Base-by-base conservation (phyloP, 2,329 filamentous ascomycete species). In the Fonsecaea multimorphosa region DNA sequence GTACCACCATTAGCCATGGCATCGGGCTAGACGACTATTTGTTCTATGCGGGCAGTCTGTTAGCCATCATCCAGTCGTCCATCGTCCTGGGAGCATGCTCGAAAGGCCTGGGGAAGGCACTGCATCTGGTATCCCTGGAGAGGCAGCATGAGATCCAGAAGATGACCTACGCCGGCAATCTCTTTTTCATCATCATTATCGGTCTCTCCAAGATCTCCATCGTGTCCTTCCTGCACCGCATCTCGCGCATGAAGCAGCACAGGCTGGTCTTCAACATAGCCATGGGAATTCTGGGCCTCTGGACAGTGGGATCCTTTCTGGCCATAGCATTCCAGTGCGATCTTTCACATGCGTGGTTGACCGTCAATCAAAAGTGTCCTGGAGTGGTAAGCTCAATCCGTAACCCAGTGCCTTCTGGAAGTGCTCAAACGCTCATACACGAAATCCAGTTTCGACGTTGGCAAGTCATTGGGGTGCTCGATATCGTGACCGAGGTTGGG, bases 1-100 rank as follows among this genome's bases (percentile, higher is more conserved):
- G 77, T n/a, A 64, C 74, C 0, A 71, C 73, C 22, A 65, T 76
- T n/a, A 74, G 71, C 52, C 73, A 73, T 34, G 74, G 73, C 9
- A 78, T 75, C 68, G 76, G 75, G 4, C 67, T 71, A 2, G 76
- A 77, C 62, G 79, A 79, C 65, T 72, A 71, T 65, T 68, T 76
- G 38, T 66, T 78, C 8, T 55, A 74, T 11, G 74, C 71, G 7
- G 74, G 76, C 53, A 76, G 75, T n/a, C 38, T 66, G 19, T 49
- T 76, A 6, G 74, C 75, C 29, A 58, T 74, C n/a, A 66, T 76
- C 14, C 76, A 78, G 62, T 74, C 74, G 7, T 69, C 69, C 3
- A 56, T 78, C 4, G 24, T 78, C 0, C 77, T 78, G 29, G 71
- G 67, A 32, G 73, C 73, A 1, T 74, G 72, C 16, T 74, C 74